These are phyloP conservation scores for Isabelozyma rhagii DNA, from an alignment of 805 yeast genomes.

Conservation along the genomic window DNA sequence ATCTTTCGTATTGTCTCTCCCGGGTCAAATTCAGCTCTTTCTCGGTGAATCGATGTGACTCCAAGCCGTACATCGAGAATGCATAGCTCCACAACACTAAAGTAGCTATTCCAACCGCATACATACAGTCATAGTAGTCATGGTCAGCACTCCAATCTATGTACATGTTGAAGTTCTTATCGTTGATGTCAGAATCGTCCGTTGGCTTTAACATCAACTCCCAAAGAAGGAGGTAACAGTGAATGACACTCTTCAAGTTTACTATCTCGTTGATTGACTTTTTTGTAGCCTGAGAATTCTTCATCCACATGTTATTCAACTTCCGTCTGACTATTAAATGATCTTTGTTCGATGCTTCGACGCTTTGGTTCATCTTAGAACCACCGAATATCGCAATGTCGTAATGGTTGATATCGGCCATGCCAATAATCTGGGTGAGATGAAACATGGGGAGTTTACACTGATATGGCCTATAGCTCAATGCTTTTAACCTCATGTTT, in stretches of 20 bases:
- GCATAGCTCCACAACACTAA: slow-evolving; percentile 40
- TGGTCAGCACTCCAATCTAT: slow-evolving; percentile 29
- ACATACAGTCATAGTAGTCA: slow-evolving; percentile 36
- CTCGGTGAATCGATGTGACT: slow-evolving; percentile 20
- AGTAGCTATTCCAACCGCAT: slow-evolving; percentile 34
- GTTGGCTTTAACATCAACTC: slow-evolving; percentile 30
- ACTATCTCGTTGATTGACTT: slow-evolving; percentile 22
- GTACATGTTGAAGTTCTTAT: slow-evolving; percentile 1
- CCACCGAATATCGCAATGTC: slow-evolving; percentile 81
- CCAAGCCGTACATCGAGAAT: slow-evolving; percentile 30
- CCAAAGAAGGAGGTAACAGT: slow-evolving; percentile 40
- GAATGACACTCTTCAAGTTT: slow-evolving; percentile 34
- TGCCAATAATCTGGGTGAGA: slow-evolving; percentile 62
- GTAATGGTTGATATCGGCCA: slow-evolving; percentile 65
- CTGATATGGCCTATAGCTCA: slow-evolving; percentile 33
- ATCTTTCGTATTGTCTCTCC: slow-evolving; percentile 17
- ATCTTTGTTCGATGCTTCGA: slow-evolving; percentile 34
- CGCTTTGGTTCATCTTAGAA: slow-evolving; percentile 71
- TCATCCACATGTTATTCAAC: slow-evolving; percentile 30
- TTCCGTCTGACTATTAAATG: slow-evolving; percentile 30
- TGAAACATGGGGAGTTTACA: slow-evolving; percentile 70
- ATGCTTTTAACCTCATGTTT: slow-evolving; percentile 2
- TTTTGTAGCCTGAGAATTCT: slow-evolving; percentile 3
- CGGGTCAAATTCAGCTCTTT: slow-evolving; percentile 9
- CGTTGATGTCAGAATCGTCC: slow-evolving; percentile 9